phyloP scores from a whole-genome alignment of 768 basidiomycete species.

The Macrolepiota albuminosa region DNA sequence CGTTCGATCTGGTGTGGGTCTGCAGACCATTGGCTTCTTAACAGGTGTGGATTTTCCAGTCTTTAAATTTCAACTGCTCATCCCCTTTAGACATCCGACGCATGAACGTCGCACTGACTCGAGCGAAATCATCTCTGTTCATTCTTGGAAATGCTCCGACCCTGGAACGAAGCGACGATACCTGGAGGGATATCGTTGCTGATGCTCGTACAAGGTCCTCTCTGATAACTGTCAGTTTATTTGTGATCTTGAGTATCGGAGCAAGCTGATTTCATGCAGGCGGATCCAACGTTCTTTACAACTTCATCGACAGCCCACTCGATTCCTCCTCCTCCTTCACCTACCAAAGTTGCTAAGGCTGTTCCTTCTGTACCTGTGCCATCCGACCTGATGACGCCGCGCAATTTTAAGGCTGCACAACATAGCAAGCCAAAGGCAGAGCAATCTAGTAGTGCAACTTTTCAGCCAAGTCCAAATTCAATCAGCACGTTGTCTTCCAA shows the following conservation, averaged over 20 bases:
- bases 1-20: slow-evolving; percentile 87
- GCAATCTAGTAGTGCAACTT: background rate
- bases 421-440: slow-evolving; percentile 1
- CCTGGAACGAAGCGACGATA: slow-evolving; percentile 77
- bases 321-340: slow-evolving; percentile 19
- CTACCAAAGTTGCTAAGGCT: slow-evolving; percentile 7
- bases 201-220: slow-evolving; percentile 68
- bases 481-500: background rate
- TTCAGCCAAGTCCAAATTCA: background rate
- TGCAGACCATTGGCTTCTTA: slow-evolving; percentile 83
- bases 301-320: slow-evolving; percentile 5
- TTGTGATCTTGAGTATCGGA: background rate
- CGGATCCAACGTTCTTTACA: slow-evolving; percentile 24
- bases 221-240: slow-evolving; percentile 50
- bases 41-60: slow-evolving; percentile 42
- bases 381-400: slow-evolving; percentile 16
- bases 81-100: slow-evolving; percentile 62
- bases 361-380: slow-evolving; percentile 11
- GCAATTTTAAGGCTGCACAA: slow-evolving; percentile 13
- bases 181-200: slow-evolving; percentile 72
- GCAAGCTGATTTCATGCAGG: slow-evolving; percentile 12
- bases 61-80: background rate
- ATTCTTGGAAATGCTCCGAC: slow-evolving; percentile 90
- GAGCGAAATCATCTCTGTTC: slow-evolving; percentile 91
- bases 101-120: slow-evolving; percentile 99